Conservation (phyloP, 2,329 filamentous ascomycete genomes). For the Beauveria varroae region DNA sequence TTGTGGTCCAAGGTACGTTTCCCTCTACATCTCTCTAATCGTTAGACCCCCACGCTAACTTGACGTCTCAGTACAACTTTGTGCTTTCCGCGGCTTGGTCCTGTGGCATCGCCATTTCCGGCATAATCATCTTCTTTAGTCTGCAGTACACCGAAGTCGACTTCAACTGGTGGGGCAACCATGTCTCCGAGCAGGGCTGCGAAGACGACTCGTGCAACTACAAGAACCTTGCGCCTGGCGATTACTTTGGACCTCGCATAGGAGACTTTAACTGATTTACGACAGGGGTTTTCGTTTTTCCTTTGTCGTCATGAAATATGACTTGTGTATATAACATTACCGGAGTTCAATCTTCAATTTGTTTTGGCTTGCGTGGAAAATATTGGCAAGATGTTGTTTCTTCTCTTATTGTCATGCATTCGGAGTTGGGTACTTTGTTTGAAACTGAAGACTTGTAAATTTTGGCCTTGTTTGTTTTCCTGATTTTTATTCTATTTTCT, state of each 20-base stretch:
- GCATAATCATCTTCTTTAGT: conserved; percentile 46
- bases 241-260: conserved; percentile 33
- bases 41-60: neutral
- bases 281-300: conserved; percentile 5
- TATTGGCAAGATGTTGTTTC: neutral
- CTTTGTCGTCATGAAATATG: neutral
- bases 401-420: neutral
- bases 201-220: conserved; percentile 33
- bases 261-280: conserved; percentile 28
- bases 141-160: conserved; percentile 36
- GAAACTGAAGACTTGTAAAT: neutral
- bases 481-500: too few relatives aligned
- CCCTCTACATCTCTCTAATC: neutral
- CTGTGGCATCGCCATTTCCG: conserved; percentile 42
- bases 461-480: neutral
- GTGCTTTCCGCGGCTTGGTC: conserved; percentile 44
- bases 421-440: neutral
- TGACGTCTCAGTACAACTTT: conserved; percentile 39
- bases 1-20: conserved; percentile 43
- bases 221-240: conserved; percentile 25
- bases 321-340: conserved; percentile 1
- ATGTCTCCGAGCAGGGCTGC: conserved; percentile 31
- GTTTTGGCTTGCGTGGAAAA: neutral
- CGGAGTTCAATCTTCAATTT: neutral
- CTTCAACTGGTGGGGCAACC: conserved; percentile 44